Base-by-base conservation (phyloP, 2,329 filamentous ascomycete genomes). In the Exophiala dermatitidis region DNA sequence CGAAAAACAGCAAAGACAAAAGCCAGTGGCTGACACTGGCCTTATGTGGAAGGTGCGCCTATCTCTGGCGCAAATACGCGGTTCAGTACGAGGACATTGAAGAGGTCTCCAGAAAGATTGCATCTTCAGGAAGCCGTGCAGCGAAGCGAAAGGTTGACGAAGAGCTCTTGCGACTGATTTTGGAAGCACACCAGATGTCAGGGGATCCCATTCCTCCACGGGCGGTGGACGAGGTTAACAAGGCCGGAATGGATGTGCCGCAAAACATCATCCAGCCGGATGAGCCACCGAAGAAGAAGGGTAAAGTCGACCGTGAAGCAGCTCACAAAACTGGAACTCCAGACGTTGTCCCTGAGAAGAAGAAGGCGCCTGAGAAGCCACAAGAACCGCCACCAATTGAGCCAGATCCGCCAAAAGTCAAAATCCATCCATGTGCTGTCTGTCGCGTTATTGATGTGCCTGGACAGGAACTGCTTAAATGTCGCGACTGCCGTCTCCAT, bases 81-180 rank as follows among this genome's bases (percentile, higher is more conserved):
- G 89, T 98, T 57, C 88, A 94, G 61, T 98, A 89, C 83, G 93
- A 97, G 69, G 88, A 95, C 61, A 80, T 90, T 9, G 93, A 97
- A 40, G 91, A 97, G 64, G 81, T 95, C 36, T 82, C 85, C 37
- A 95, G 90, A 73, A 95, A 95, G 72, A 83, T 94, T 40, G 81
- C 84, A 1, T 82, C 86, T 59, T 82, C 84, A 43, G 88, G 89
- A 41, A 86, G 87, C 43, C 85, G 88, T 62, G 85, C 87, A 3
- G 90, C 85, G 82, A 94, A 93, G 72, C 83, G 88, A 54, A 88
- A 86, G 66, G 84, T 95, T 53, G 93, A 98, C 60, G 91, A 97
- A 68, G 93, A 97, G 66, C 75, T 96, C 9, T 64, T 76, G 45
- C 66, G 68, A 26, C 72, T 75, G 54, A 67, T 76, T 32, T 66